Evolutionary conservation across 129 eudicot genomes (phyloP).

Genomic region (Artemisia argyi): DNA sequence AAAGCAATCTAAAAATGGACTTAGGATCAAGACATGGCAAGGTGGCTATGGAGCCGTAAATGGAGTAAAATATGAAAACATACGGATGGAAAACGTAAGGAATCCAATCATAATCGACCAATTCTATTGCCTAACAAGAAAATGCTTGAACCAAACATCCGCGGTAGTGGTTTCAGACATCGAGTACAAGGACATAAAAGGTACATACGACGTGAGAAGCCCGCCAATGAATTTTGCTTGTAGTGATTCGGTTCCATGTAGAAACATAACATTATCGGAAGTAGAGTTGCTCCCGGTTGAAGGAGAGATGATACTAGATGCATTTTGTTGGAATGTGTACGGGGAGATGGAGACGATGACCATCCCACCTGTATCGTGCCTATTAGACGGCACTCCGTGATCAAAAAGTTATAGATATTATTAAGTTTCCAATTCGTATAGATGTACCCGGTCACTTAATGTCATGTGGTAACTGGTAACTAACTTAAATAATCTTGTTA

Average conservation of each 20-base stretch:
- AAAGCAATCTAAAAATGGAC: conserved; percentile 52
- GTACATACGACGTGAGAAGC: conserved; percentile 47
- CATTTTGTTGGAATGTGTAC: conserved; percentile 61
- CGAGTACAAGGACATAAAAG: conserved; percentile 41
- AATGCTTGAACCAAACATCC: conserved; percentile 48
- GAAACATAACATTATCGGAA: conserved; percentile 45
- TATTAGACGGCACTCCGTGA: conserved; percentile 36
- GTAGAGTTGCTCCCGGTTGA: conserved; percentile 52
- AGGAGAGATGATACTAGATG: conserved; percentile 40
- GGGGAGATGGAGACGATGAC: conserved; percentile 43
- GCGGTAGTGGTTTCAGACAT: conserved; percentile 38
- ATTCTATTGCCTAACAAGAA: conserved; percentile 42
- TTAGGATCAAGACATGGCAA: conserved; percentile 73
- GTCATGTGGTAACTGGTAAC: neutral
- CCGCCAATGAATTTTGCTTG: conserved; percentile 64
- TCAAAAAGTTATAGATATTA: conserved; percentile 9
- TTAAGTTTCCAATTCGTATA: neutral
- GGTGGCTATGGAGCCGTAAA: conserved; percentile 62
- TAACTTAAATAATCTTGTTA: neutral
- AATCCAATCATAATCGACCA: conserved; percentile 72
- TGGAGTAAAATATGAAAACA: conserved; percentile 35
- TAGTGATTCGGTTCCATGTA: conserved; percentile 59
- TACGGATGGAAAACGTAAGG: conserved; percentile 52
- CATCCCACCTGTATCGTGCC: conserved; percentile 53
- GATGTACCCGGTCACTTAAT: neutral